Percentiles rank a stretch among this genome's conserved stretches.
phyloP scores from a whole-genome alignment of 164 flowering plant species.

The Aristolochia fimbriata region DNA sequence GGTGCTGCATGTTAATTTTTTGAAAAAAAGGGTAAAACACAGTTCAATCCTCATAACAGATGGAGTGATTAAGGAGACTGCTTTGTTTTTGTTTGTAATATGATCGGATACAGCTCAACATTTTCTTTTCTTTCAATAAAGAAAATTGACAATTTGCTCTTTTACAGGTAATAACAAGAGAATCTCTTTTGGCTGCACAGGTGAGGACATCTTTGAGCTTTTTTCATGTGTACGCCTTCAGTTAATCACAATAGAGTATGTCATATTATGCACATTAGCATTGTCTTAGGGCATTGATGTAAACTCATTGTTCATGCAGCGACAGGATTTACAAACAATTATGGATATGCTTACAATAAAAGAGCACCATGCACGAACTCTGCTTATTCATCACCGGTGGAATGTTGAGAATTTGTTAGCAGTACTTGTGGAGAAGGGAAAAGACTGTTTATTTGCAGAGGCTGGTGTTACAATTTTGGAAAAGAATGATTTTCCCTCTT shows the following conservation, averaged over 20 bases:
- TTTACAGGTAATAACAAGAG: constrained; percentile 66
- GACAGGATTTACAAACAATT: constrained; percentile 54
- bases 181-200: constrained; percentile 74
- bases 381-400: constrained; percentile 79
- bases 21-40: too few relatives aligned
- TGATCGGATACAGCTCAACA: background rate
- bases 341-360: constrained; percentile 57
- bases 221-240: background rate
- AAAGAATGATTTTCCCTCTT: constrained; percentile 7
- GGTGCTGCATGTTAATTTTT: too few relatives aligned
- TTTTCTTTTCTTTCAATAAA: background rate
- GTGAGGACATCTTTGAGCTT: constrained; percentile 16
- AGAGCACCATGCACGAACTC: constrained; percentile 76
- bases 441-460: constrained; percentile 35
- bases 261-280: background rate
- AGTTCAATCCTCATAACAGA: too few relatives aligned
- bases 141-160: background rate
- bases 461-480: constrained; percentile 54
- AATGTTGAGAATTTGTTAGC: constrained; percentile 54
- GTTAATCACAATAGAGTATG: background rate
- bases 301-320: constrained; percentile 25
- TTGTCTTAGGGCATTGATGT: background rate
- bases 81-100: background rate
- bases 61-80: background rate
- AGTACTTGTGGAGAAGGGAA: constrained; percentile 64